Evolutionary conservation across 257 asterid genomes (phyloP), one percentile per base, ranked within the genome.

Genomic region (Rehmannia glutinosa): DNA sequence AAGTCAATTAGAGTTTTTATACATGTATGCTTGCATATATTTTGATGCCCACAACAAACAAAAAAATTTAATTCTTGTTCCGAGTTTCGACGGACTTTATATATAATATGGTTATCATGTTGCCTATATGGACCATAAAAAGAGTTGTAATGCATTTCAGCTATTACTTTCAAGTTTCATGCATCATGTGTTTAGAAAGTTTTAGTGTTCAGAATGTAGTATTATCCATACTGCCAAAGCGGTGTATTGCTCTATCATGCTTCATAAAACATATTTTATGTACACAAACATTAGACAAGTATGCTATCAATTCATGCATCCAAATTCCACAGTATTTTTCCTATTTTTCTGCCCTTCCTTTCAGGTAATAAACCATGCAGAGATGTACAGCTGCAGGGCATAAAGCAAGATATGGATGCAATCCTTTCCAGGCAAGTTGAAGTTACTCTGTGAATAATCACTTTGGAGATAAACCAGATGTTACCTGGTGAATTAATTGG

Each of bases 401-500:
- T 17, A 64, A 62, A 72, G 38, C 71, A 65, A 52, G 68, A n/a
- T n/a, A n/a, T n/a, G n/a, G n/a, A n/a, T n/a, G n/a, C n/a, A n/a
- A n/a, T n/a, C n/a, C n/a, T n/a, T 60, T 39, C 56, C 54, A 28
- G 60, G 55, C 35, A 64, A 49, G n/a, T 50, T 47, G 64, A 25
- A 47, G 38, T 47, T 33, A 49, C 24, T 19, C 45, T 38, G 39
- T 24, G 56, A 30, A 53, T 66, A 57, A 27, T 38, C 54, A 54
- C 16, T 68, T 46, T 38, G n/a, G 36, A 28, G 10, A 54, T 5
- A 64, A 53, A 63, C 32, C 20, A 43, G 33, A 59, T 35, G 51
- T 55, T 80, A 90, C 99, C 97, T 94, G 99, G 83, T 94, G 99
- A 88, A 94, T 94, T 82, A 94, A 81, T 76, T 94, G 99, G 86